A percentile compares a stretch with the other conserved stretches of the same genome.
Evolutionary conservation across 2,329 filamentous ascomycete species (phyloP).

Genomic region (Colletotrichum phormii): DNA sequence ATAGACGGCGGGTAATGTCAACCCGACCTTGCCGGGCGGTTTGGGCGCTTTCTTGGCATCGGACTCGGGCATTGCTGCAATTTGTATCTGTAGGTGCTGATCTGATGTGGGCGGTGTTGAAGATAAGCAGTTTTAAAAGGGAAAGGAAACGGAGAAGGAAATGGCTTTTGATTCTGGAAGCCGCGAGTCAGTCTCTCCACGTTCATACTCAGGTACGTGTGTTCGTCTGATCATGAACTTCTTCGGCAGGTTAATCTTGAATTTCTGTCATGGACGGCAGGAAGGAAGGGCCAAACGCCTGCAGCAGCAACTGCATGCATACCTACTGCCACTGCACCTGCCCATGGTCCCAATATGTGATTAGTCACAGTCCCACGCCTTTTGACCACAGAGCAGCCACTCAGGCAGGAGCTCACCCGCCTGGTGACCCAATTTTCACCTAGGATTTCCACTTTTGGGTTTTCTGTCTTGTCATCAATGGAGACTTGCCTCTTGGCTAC

Average conservation of each 20-base stretch:
- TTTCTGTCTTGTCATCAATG: conserved; percentile 24
- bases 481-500: conserved; percentile 17
- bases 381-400: conserved; percentile 4
- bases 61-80: conserved; percentile 10
- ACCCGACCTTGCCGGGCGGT: conserved; percentile 5
- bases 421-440: conserved; percentile 14
- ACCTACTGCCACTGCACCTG: background rate
- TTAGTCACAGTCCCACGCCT: conserved; percentile 21
- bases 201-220: background rate
- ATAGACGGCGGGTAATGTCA: conserved; percentile 28
- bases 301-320: background rate
- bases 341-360: background rate
- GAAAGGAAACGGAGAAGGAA: background rate
- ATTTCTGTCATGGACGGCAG: background rate
- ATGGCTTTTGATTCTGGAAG: background rate
- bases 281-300: background rate
- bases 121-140: background rate
- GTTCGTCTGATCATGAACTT: conserved; percentile 24
- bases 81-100: background rate
- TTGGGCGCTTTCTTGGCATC: background rate
- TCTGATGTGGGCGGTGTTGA: background rate
- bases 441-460: conserved; percentile 12
- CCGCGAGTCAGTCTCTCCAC: background rate
- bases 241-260: background rate
- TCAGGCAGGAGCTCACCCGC: background rate